phyloP scores from a whole-genome alignment of 164 flowering plant genomes.

The Annona cherimola region DNA sequence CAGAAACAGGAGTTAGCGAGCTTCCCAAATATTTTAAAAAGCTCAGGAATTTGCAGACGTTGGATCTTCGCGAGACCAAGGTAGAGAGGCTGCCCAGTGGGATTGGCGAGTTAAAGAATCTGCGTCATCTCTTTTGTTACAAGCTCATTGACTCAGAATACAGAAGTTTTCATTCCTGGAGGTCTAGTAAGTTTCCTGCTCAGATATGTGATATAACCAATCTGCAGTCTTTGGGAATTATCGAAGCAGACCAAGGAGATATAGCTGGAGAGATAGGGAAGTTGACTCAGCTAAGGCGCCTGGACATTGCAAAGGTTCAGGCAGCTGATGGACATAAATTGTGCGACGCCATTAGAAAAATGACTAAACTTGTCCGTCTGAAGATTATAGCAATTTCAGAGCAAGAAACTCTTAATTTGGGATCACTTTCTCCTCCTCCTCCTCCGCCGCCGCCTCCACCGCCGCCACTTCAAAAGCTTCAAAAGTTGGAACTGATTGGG shows the following conservation, averaged over 20 bases:
- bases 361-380: constrained; percentile 27
- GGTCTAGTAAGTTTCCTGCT: constrained; percentile 18
- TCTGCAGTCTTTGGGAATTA: constrained; percentile 28
- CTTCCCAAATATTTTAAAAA: not conserved
- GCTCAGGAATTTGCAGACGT: not conserved
- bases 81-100: not conserved
- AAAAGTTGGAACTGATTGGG: not conserved
- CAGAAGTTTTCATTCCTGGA: not conserved
- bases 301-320: constrained; percentile 26
- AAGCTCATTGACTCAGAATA: not conserved
- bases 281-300: constrained; percentile 28
- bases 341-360: constrained; percentile 27
- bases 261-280: constrained; percentile 20
- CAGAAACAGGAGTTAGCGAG: not conserved
- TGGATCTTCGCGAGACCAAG: not conserved
- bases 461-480: not conserved
- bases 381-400: constrained; percentile 16
- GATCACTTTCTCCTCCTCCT: constrained; percentile 13
- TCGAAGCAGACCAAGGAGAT: constrained; percentile 23
- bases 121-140: not conserved
- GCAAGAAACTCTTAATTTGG: constrained; percentile 21
- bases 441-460: constrained; percentile 13
- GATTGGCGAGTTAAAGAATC: not conserved
- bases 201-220: constrained; percentile 21
- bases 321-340: constrained; percentile 14